A percentile compares a stretch with the other conserved stretches of the same genome.
phyloP scores from a whole-genome alignment of 2,329 filamentous ascomycete genomes.

The Xylariaceae sp. region DNA sequence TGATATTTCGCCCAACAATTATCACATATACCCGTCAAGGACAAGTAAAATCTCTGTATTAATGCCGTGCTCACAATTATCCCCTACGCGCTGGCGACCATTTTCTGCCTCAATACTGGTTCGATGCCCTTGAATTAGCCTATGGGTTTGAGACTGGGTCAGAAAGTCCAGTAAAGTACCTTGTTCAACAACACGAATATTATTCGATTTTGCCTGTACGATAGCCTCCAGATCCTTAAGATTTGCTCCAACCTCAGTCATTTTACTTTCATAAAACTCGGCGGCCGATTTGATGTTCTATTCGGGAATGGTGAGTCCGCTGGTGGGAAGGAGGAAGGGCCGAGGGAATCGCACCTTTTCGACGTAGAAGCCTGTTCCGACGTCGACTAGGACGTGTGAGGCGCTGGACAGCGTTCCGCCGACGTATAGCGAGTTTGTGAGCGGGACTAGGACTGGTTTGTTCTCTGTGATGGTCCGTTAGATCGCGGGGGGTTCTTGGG shows the following conservation, averaged over 20 bases:
- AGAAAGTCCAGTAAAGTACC: slow-evolving; percentile 44
- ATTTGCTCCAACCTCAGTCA: slow-evolving; percentile 49
- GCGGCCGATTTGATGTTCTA: slow-evolving; percentile 51
- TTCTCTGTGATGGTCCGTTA: slow-evolving; percentile 28
- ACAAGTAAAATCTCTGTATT: not conserved
- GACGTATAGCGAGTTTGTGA: slow-evolving; percentile 94
- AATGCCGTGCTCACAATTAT: not conserved
- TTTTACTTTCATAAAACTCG: slow-evolving; percentile 54
- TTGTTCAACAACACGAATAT: slow-evolving; percentile 83
- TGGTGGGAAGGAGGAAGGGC: no score
- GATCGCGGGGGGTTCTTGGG: slow-evolving; percentile 3
- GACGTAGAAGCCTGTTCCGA: slow-evolving; percentile 41
- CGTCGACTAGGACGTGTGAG: slow-evolving; percentile 56
- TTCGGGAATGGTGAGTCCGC: slow-evolving; percentile 11
- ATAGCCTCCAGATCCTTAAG: slow-evolving; percentile 56
- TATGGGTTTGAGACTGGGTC: slow-evolving; percentile 18
- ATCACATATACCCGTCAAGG: not conserved
- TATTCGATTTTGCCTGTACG: slow-evolving; percentile 70
- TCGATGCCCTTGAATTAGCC: slow-evolving; percentile 3
- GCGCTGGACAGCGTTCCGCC: slow-evolving; percentile 72
- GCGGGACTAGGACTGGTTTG: slow-evolving; percentile 75
- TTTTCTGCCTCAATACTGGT: slow-evolving; percentile 43
- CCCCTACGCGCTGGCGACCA: slow-evolving; percentile 33
- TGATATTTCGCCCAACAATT: not conserved
- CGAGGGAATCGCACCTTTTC: slow-evolving; percentile 64